Percentiles rank a stretch among this genome's conserved stretches.
Evolutionary conservation across 208 protist genomes (phyloP).

Genomic region (Strigomonas oncopelti): DNA sequence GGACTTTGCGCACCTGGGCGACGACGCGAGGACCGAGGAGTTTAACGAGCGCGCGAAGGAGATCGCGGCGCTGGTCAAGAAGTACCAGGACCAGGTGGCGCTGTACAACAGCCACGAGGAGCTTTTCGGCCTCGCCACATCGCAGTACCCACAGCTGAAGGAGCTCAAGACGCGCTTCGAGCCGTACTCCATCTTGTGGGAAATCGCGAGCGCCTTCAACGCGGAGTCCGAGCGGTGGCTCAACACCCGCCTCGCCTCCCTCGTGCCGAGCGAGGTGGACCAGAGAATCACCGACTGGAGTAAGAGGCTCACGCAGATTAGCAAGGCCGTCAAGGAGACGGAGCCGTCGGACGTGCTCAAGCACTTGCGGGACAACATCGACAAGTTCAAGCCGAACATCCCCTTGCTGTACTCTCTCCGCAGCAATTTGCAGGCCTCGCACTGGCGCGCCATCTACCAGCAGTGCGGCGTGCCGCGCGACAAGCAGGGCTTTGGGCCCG

Average conservation of each 20-base stretch:
- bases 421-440: conserved; percentile 90
- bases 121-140: conserved; percentile 78
- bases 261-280: conserved; percentile 82
- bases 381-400: conserved; percentile 89
- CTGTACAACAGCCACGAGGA: conserved; percentile 89
- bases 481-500: conserved; percentile 76
- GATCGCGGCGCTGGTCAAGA: conserved; percentile 66
- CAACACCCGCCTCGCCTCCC: conserved; percentile 80
- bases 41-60: conserved; percentile 83
- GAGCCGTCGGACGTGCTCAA: conserved; percentile 76
- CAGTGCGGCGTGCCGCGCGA: conserved; percentile 79
- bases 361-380: conserved; percentile 84
- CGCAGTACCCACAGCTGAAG: conserved; percentile 88
- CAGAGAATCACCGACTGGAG: conserved; percentile 79
- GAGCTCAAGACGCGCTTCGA: conserved; percentile 85
- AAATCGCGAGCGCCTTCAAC: conserved; percentile 80
- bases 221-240: conserved; percentile 86
- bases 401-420: conserved; percentile 91
- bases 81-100: conserved; percentile 58
- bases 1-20: conserved; percentile 80
- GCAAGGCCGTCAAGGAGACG: conserved; percentile 85
- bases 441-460: conserved; percentile 91
- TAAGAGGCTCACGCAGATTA: conserved; percentile 73
- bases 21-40: conserved; percentile 82
- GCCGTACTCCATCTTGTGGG: conserved; percentile 89